Base-by-base conservation (phyloP, 2,329 filamentous ascomycete species). In the Penicillium crustosum region DNA sequence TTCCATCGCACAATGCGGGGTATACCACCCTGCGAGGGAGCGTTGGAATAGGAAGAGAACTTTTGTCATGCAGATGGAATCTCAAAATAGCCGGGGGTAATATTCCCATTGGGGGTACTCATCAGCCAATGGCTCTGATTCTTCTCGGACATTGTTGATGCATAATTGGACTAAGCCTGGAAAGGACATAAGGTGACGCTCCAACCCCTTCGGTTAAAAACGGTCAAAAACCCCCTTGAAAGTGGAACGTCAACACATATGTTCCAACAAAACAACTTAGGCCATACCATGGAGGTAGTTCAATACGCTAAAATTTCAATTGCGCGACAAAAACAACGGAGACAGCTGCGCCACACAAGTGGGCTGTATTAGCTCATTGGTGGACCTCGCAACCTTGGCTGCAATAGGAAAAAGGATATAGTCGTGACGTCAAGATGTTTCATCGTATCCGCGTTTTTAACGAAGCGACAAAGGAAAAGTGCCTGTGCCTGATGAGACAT, bases 351-450 rank as follows among this genome's bases (percentile, higher is more conserved):
- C 63, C 64, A 66, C 64, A 65, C 25, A 56, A 60, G 60, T 61
- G 61, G 62, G 56, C 50, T 59, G 38, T 25, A 57, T 61, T 58
- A 63, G 42, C 31, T 56, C 54, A 56, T 60, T 43, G 43, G 61
- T 66, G 61, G 61, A 61, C 10, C 49, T 33, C 48, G 43, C 15
- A 12, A 6, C n/a, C n/a, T n/a, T n/a, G n/a, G 19, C 48, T 21
- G 48, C 39, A 54, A 44, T 49, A 19, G 53, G 56, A 50, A 61
- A 57, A 53, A 29, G 31, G 17, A 56, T 53, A 38, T 63, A 60
- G 57, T 66, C 56, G n/a, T 66, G 65, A 67, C 64, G 64, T 67
- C 64, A 62, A 55, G 9, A 45, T 64, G 65, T 66, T 62, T 64
- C 60, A 63, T 44, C 23, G 19, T 36, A 45, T 55, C 55, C 52